Base-by-base conservation (phyloP, 768 basidiomycete species). In the Stropharia rugosoannulata region DNA sequence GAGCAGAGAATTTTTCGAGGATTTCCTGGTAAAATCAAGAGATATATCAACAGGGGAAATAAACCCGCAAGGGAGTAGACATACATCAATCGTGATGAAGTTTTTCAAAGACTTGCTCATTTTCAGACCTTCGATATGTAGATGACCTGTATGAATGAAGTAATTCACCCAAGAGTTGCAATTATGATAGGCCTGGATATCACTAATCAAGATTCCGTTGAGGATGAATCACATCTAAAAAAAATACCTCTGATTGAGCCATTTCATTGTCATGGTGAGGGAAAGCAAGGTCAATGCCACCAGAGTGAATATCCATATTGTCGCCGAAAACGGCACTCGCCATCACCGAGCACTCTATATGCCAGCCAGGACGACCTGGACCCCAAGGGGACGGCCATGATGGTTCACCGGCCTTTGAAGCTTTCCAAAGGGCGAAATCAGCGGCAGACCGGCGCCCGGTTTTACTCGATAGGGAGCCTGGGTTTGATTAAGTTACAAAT, bases 41-140 rank as follows among this genome's bases (percentile, higher is more conserved):
- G 46, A 39, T 55, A 47, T 52, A 45, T 10, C 41, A 45, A 19
- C 39, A 15, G 42, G 5, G 18, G 6, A 9, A n/a, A 46, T 16
- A 48, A 10, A 32, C 32, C 47, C 47, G 13, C 10, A 46, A 42
- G 49, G 45, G 49, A 22, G 8, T 25, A 59, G 41, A 65, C 87
- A 69, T 65, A 91, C 90, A 64, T 91, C 87, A 55, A 99, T 97
- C 6, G 97, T 98, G 64, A 98, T 97, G 68, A 98, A 99, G 68
- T 99, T 99, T 72, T 99, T 99, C 59, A 99, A 74, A 9, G 93
- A 95, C 74, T 99, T 99, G 75, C 92, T 95, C 97, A 99, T 99
- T 73, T 99, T 99, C 56, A 97, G 77, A 8, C 97, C 97, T 69
- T 97, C 94, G 62, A 99, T 98, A 70, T 98, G 95, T 35, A 99